A percentile compares a stretch with the other conserved stretches of the same genome.
phyloP scores from a whole-genome alignment of 2,329 filamentous ascomycete species.

The Trichoderma polysporum region DNA sequence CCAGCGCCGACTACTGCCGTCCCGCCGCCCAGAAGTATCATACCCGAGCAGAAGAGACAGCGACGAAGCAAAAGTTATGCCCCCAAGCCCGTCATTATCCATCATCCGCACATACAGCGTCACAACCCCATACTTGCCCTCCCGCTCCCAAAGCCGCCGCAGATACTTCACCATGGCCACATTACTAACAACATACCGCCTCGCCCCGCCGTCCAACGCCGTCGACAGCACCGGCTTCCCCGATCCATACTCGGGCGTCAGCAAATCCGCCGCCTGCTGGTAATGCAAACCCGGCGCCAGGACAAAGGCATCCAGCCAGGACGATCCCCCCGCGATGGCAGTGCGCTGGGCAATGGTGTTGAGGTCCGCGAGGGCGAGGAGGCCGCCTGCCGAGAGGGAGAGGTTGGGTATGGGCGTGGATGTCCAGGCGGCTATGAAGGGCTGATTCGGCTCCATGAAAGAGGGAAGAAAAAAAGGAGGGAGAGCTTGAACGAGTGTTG shows the following conservation, averaged over 20 bases:
- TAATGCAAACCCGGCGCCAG: conserved; percentile 61
- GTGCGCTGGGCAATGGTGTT: conserved; percentile 56
- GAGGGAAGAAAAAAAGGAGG: neutral
- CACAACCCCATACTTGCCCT: conserved; percentile 25
- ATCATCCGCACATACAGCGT: conserved; percentile 33
- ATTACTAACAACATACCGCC: conserved; percentile 45
- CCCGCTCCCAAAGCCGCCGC: conserved; percentile 30
- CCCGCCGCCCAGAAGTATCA: neutral
- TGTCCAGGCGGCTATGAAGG: conserved; percentile 43
- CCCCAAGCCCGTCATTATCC: conserved; percentile 21
- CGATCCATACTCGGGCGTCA: conserved; percentile 41
- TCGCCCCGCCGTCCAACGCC: conserved; percentile 32
- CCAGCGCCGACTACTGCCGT: neutral
- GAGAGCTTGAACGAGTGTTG: neutral
- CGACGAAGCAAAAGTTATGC: neutral
- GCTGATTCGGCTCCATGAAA: neutral
- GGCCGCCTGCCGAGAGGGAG: conserved; percentile 51
- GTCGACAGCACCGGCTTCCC: conserved; percentile 27
- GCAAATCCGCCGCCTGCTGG: conserved; percentile 55
- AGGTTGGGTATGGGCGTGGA: conserved; percentile 47
- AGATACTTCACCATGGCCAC: conserved; percentile 53
- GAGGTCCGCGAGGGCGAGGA: conserved; percentile 60
- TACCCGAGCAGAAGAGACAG: neutral
- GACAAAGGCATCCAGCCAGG: conserved; percentile 56
- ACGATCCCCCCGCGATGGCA: conserved; percentile 54